Evolutionary conservation across 78 protist species (phyloP).

Genomic region (Monocercomonoides exilis): DNA sequence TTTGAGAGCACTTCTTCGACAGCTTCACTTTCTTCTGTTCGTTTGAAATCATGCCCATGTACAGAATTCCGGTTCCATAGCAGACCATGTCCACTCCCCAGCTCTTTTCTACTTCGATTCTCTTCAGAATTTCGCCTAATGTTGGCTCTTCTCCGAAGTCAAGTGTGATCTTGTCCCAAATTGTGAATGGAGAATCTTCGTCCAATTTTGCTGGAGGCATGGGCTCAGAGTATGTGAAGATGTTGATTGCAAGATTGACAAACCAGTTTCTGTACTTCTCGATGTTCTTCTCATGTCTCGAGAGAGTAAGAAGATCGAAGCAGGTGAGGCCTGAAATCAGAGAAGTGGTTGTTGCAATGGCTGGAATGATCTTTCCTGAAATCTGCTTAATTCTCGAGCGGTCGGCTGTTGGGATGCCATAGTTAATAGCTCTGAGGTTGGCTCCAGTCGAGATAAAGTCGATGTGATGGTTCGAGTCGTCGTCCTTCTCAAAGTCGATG

Average conservation of each 20-base stretch:
- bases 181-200: neutral
- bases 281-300: neutral
- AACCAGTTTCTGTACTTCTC: neutral
- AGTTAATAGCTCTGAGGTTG: slow-evolving; percentile 43
- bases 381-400: slow-evolving; percentile 24
- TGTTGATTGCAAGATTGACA: slow-evolving; percentile 29
- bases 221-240: neutral
- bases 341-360: slow-evolving; percentile 65
- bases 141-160: slow-evolving; percentile 15
- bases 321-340: slow-evolving; percentile 31
- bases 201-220: neutral
- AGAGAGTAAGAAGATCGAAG: neutral
- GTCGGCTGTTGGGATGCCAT: slow-evolving; percentile 22
- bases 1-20: neutral
- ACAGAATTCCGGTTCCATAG: neutral
- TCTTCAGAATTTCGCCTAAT: slow-evolving; percentile 3
- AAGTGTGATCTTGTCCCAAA: neutral
- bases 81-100: slow-evolving; percentile 12
- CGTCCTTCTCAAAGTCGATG: slow-evolving; percentile 62
- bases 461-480: slow-evolving; percentile 43
- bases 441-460: slow-evolving; percentile 41
- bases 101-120: neutral
- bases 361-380: slow-evolving; percentile 53
- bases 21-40: neutral
- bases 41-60: slow-evolving; percentile 14